These are phyloP conservation scores for Nakazawaea siamensis DNA, from an alignment of 805 yeast genomes.

Conservation along the genomic window DNA sequence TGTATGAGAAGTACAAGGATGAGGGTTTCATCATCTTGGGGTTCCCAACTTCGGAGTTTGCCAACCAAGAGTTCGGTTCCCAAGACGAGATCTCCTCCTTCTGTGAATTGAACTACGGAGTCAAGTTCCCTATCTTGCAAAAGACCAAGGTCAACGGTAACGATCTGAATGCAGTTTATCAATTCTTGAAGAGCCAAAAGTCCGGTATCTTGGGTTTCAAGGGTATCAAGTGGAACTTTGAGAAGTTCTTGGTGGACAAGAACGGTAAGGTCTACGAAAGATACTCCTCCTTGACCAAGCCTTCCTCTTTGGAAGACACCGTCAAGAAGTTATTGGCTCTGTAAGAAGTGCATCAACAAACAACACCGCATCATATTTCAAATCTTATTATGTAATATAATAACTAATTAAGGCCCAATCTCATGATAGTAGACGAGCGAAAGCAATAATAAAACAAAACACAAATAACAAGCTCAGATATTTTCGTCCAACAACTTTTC, in stretches of 20 bases:
- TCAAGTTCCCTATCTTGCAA: conserved; percentile 79
- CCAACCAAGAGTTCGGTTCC: conserved; percentile 66
- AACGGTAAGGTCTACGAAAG: conserved; percentile 47
- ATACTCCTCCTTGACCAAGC: conserved; percentile 58
- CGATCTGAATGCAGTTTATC: conserved; percentile 71
- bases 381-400: no score
- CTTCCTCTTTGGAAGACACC: conserved; percentile 24
- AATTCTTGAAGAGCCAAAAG: conserved; percentile 58
- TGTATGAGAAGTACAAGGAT: conserved; percentile 57
- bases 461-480: conserved; percentile 25
- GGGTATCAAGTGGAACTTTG: conserved; percentile 57
- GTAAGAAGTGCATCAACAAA: no score
- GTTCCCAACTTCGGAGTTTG: conserved; percentile 91
- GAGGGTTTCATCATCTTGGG: conserved; percentile 65
- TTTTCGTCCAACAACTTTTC: conserved; percentile 40
- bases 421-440: no score
- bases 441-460: no score
- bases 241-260: conserved; percentile 47
- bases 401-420: no score
- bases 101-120: conserved; percentile 81
- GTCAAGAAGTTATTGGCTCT: conserved; percentile 9
- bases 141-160: conserved; percentile 88
- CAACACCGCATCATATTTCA: no score
- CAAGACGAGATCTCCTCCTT: conserved; percentile 63
- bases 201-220: conserved; percentile 60